Evolutionary conservation across 108 stramenopile species (phyloP).

Genomic region (Cylindrotheca closterium): DNA sequence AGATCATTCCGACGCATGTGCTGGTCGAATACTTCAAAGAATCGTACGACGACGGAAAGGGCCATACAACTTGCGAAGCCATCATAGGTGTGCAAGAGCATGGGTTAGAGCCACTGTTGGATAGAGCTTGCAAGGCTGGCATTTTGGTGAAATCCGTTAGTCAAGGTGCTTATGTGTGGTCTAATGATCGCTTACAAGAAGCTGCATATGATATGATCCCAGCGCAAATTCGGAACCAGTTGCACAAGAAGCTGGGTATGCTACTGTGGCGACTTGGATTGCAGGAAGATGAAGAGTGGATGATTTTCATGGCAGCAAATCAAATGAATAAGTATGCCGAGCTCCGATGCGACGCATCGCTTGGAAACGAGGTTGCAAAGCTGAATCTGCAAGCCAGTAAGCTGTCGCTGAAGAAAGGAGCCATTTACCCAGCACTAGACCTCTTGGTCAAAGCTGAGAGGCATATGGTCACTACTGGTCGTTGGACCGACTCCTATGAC

Average conservation of each 20-base stretch:
- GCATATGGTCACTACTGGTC: constrained; percentile 12
- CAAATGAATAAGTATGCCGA: constrained; percentile 31
- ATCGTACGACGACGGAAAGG: not conserved
- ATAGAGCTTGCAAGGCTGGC: constrained; percentile 14
- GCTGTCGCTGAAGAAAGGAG: constrained; percentile 30
- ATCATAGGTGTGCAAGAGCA: constrained; percentile 6
- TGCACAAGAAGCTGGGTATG: constrained; percentile 32
- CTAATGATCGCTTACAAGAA: constrained; percentile 38
- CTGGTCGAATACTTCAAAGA: constrained; percentile 17
- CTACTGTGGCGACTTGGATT: constrained; percentile 19
- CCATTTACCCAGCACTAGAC: constrained; percentile 34
- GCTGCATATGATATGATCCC: constrained; percentile 35
- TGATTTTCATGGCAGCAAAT: constrained; percentile 40
- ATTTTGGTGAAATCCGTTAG: constrained; percentile 13
- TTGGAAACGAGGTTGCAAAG: constrained; percentile 25
- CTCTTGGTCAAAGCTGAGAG: constrained; percentile 28
- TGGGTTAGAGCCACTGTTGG: constrained; percentile 13
- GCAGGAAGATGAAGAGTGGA: constrained; percentile 24
- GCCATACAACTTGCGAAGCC: not conserved
- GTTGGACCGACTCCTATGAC: constrained; percentile 31
- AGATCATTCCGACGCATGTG: constrained; percentile 19
- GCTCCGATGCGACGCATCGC: not conserved
- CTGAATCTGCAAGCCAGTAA: constrained; percentile 36
- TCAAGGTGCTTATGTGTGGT: constrained; percentile 27
- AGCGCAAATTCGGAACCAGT: not conserved